Conservation (phyloP, 352 stramenopile species). For the Thalassiosira sp. region DNA sequence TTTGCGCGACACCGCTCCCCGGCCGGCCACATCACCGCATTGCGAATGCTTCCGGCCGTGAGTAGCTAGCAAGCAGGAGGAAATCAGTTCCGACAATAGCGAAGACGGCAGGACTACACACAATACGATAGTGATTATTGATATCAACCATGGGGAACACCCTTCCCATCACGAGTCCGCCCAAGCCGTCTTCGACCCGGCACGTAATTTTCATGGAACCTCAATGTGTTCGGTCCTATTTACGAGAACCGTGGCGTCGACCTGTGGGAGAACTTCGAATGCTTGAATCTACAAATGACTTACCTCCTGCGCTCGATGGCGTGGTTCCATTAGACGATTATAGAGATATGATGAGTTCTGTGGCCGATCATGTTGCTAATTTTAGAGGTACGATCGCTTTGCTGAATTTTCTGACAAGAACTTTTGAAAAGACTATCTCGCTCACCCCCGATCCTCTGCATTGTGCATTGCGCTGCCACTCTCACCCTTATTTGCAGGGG, state of each 20-base stretch:
- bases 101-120: too few relatives aligned
- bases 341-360: constrained; percentile 2
- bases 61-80: too few relatives aligned
- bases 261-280: constrained; percentile 22
- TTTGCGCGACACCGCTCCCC: too few relatives aligned
- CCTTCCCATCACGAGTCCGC: constrained; percentile 40
- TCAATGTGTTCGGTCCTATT: constrained; percentile 14
- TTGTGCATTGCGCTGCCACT: neutral
- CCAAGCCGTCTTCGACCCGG: constrained; percentile 38
- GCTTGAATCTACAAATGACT: neutral
- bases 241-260: constrained; percentile 17
- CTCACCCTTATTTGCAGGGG: constrained; percentile 4
- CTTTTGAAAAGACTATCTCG: neutral
- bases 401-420: neutral
- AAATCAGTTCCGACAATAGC: too few relatives aligned
- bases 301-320: constrained; percentile 23
- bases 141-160: constrained; percentile 37
- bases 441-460: neutral
- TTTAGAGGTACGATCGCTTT: constrained; percentile 24
- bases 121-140: too few relatives aligned
- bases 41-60: too few relatives aligned
- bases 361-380: constrained; percentile 5
- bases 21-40: too few relatives aligned
- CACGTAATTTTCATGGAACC: constrained; percentile 48
- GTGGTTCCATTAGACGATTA: constrained; percentile 24